phyloP scores from a whole-genome alignment of 257 asterid species.

The Anisodus tanguticus region DNA sequence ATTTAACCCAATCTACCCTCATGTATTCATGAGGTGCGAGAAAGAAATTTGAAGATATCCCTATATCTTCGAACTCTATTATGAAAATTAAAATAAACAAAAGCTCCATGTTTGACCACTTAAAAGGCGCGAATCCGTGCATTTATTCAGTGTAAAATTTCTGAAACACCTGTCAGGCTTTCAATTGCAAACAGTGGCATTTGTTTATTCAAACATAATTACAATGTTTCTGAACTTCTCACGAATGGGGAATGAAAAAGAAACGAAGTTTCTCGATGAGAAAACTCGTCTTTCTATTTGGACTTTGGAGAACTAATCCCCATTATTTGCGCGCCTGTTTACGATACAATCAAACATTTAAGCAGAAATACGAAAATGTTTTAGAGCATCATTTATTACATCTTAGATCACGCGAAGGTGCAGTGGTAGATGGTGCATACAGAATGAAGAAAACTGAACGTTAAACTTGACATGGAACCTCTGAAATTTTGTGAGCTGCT shows the following conservation, averaged over 20 bases:
- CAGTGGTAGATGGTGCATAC: neutral
- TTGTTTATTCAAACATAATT: neutral
- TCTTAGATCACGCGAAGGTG: neutral
- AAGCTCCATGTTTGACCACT: no score
- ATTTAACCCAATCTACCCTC: no score
- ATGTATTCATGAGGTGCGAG: no score
- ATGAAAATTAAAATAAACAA: no score
- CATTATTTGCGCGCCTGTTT: neutral
- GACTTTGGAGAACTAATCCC: neutral
- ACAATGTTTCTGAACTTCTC: neutral
- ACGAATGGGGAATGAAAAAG: neutral
- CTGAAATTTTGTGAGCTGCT: constrained; percentile 29
- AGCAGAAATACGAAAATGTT: neutral
- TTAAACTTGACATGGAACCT: constrained; percentile 11
- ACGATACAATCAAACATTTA: neutral
- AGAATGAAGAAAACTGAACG: neutral
- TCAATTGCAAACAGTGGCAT: neutral
- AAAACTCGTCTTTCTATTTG: neutral
- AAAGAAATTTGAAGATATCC: no score
- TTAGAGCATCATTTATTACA: neutral
- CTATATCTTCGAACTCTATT: neutral
- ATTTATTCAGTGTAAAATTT: neutral
- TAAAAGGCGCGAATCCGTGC: neutral
- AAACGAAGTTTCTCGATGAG: neutral
- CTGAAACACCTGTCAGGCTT: no score